Evolutionary conservation across 345 rosid species (phyloP), one percentile per base, ranked within the genome.

Genomic region (Anacardium occidentale): DNA sequence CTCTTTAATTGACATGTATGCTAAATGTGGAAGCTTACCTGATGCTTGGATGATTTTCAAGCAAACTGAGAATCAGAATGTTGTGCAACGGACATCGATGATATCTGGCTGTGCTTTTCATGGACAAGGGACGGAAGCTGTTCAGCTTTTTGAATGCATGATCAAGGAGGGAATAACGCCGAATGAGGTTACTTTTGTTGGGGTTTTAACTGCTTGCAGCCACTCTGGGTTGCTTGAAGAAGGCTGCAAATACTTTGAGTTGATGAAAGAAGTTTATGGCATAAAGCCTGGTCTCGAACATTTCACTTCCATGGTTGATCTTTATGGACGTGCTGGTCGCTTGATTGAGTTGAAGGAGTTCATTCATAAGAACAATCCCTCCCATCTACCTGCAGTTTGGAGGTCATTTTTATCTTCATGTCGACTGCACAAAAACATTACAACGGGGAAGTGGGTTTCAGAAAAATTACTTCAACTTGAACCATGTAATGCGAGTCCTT

Each of bases 241-340:
- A 69, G 91, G 89, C 8, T 44, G 73, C 47, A 69, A 75, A 70
- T 82, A 83, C 73, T 87, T 85, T 60, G 50, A 55, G 70, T 66
- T 81, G 72, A 83, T 87, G 91, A 80, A 80, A 72, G 76, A 78
- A 64, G 79, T 64, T 57, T 73, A 78, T 51, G 72, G 80, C 52
- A 80, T 87, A 70, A 74, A 70, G 62, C 91, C 89, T 14, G 57
- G 58, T n/a, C 58, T 82, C 55, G 87, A 87, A 58, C 91, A 87
- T 71, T 85, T 80, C 68, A 76, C 81, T 25, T 83, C 86, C 61
- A 87, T 87, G 91, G 91, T 83, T 54, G 89, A 85, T 74, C 80
- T 87, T 25, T 85, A 76, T 75, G 86, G 91, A 42, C 85, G 91
- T 58, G 82, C 76, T 24, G 91, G 89, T 48, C 67, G 11, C 52